phyloP scores from a whole-genome alignment of 1,284 basidiomycete genomes.

The Cutaneotrichosporon sp. region DNA sequence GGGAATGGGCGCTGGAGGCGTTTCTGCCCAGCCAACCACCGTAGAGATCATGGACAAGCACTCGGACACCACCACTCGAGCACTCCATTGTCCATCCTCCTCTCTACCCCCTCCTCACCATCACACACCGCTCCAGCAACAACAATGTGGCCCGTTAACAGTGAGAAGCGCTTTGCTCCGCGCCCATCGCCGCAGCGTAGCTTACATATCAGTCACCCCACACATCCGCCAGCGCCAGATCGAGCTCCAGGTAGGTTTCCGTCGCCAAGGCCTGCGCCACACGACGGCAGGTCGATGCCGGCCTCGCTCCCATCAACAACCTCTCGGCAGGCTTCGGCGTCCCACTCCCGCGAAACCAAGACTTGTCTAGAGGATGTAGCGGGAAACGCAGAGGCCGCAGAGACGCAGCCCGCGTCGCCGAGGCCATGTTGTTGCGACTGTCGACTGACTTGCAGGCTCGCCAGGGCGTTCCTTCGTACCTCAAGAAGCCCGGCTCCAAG shows the following conservation, averaged over 20 bases:
- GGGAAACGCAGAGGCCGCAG: neutral
- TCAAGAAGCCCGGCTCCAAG: constrained; percentile 38
- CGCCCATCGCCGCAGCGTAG: neutral
- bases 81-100: neutral
- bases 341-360: neutral
- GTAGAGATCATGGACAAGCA: too few relatives aligned
- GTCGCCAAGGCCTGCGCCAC: neutral
- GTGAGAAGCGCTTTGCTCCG: constrained; percentile 19
- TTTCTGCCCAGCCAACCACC: constrained; percentile 1
- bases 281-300: neutral
- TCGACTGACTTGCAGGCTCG: constrained; percentile 20
- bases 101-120: neutral
- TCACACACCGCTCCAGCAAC: constrained; percentile 18
- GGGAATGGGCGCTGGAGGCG: too few relatives aligned
- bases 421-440: neutral
- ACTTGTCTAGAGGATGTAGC: neutral
- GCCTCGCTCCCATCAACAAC: neutral
- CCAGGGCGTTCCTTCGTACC: constrained; percentile 37
- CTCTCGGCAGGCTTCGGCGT: neutral
- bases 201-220: constrained; percentile 32
- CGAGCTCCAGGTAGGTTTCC: constrained; percentile 37
- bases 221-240: constrained; percentile 43
- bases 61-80: neutral
- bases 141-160: constrained; percentile 37
- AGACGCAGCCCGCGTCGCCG: neutral